These are phyloP conservation scores for Crassisporium funariophilum DNA, from an alignment of 768 basidiomycete species.

Conservation along the genomic window DNA sequence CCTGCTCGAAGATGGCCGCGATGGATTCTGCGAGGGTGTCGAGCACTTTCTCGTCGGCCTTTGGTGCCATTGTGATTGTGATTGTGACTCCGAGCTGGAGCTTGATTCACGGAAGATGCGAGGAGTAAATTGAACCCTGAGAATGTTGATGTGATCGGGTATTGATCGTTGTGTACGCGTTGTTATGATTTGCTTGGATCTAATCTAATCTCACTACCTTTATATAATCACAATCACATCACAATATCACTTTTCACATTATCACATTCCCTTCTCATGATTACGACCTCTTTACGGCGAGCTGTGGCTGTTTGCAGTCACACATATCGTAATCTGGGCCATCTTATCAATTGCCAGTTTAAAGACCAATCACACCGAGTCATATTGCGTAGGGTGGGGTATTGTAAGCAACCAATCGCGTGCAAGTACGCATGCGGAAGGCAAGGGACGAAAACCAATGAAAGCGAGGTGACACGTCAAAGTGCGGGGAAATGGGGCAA, in stretches of 20 bases:
- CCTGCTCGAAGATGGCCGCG: conserved; percentile 69
- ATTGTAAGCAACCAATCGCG: conserved; percentile 9
- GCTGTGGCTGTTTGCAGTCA: no score
- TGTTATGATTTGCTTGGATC: conserved; percentile 23
- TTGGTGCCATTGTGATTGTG: conserved; percentile 16
- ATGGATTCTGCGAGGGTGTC: conserved; percentile 38
- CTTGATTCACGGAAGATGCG: background rate
- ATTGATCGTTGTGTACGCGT: conserved; percentile 27
- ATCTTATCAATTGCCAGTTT: conserved; percentile 14
- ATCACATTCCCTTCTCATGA: no score
- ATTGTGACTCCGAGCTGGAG: conserved; percentile 6
- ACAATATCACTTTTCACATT: no score
- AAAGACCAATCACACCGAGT: conserved; percentile 21
- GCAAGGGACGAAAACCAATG: conserved; percentile 1
- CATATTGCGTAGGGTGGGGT: conserved; percentile 15
- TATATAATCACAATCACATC: background rate
- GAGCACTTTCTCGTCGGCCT: conserved; percentile 23
- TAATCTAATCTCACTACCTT: conserved; percentile 9
- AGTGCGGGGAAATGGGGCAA: no score
- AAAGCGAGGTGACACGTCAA: no score
- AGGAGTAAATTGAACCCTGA: conserved; percentile 16
- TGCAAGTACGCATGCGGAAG: background rate
- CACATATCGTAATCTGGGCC: background rate
- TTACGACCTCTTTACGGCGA: no score
- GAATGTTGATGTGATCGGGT: conserved; percentile 16